A percentile compares a stretch with the other conserved stretches of the same genome.
Conservation (phyloP, 2,329 filamentous ascomycete genomes). For the Cercospora citrullina region DNA sequence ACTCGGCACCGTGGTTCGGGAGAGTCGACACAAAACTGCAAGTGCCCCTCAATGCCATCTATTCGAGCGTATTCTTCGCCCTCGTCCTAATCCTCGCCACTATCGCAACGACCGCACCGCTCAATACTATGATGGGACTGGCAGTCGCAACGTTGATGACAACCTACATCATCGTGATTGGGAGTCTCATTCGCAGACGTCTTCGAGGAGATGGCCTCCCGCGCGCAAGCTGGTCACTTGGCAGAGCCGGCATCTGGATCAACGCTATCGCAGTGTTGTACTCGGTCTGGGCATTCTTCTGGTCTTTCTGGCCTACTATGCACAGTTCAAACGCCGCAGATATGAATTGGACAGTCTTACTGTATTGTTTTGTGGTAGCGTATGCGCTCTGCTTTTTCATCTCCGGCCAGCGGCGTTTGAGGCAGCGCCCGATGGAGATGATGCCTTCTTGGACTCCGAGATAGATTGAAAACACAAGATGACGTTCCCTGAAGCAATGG, state of each 20-base stretch:
- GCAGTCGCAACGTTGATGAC: slow-evolving; percentile 44
- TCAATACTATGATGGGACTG: slow-evolving; percentile 47
- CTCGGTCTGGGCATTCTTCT: slow-evolving; percentile 40
- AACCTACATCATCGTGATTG: slow-evolving; percentile 45
- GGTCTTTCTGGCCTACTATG: slow-evolving; percentile 45
- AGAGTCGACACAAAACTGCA: slow-evolving; percentile 26
- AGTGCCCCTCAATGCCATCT: slow-evolving; percentile 35
- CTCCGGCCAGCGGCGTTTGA: slow-evolving; percentile 12
- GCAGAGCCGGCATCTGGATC: slow-evolving; percentile 40
- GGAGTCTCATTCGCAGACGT: slow-evolving; percentile 42
- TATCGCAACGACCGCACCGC: slow-evolving; percentile 38
- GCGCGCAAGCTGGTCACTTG: slow-evolving; percentile 41
- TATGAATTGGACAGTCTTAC: slow-evolving; percentile 56
- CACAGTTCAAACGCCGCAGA: slow-evolving; percentile 40
- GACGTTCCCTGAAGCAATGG: background rate
- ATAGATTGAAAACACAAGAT: background rate
- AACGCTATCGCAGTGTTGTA: slow-evolving; percentile 43
- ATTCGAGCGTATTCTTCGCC: slow-evolving; percentile 36
- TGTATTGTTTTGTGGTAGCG: slow-evolving; percentile 38
- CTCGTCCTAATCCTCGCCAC: slow-evolving; percentile 39
- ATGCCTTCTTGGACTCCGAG: slow-evolving; percentile 13
- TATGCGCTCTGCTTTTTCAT: slow-evolving; percentile 16
- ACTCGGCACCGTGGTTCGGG: slow-evolving; percentile 42
- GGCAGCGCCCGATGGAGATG: slow-evolving; percentile 14
- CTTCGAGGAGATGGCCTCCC: slow-evolving; percentile 40